Evolutionary conservation across 345 rosid species (phyloP).

Genomic region (Hirschfeldia incana): DNA sequence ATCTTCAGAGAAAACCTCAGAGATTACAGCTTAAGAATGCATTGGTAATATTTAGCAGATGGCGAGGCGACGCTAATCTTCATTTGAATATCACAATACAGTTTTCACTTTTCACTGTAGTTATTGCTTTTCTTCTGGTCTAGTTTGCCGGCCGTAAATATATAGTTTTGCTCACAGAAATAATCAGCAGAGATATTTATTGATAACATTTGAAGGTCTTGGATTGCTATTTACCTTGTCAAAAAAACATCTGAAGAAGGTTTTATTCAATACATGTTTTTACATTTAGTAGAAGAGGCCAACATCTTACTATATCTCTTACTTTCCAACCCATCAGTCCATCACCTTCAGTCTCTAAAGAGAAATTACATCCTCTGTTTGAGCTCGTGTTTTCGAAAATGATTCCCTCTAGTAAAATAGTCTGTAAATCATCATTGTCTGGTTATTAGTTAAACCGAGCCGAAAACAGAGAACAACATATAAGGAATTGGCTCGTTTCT

Average conservation of each 20-base stretch:
- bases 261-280: too few relatives aligned
- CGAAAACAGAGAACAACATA: background rate
- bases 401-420: conserved; percentile 71
- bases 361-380: conserved; percentile 72
- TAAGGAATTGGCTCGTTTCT: background rate
- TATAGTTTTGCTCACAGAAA: too few relatives aligned
- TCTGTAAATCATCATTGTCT: conserved; percentile 44
- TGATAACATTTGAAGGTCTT: conserved; percentile 2
- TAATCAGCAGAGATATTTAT: background rate
- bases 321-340: conserved; percentile 46
- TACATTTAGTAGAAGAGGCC: too few relatives aligned
- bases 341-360: conserved; percentile 90
- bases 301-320: background rate
- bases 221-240: background rate
- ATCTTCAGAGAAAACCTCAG: too few relatives aligned
- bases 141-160: too few relatives aligned
- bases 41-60: too few relatives aligned
- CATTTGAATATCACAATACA: background rate
- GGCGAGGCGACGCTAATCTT: too few relatives aligned
- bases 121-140: background rate
- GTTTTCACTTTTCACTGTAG: background rate
- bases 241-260: conserved; percentile 5
- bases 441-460: background rate
- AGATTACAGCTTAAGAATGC: too few relatives aligned
- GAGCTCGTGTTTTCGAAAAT: conserved; percentile 64